A percentile compares a stretch with the other conserved stretches of the same genome.
These are phyloP conservation scores for Trichoderma arundinaceum DNA, from an alignment of 2,329 filamentous ascomycete species.

Conservation along the genomic window DNA sequence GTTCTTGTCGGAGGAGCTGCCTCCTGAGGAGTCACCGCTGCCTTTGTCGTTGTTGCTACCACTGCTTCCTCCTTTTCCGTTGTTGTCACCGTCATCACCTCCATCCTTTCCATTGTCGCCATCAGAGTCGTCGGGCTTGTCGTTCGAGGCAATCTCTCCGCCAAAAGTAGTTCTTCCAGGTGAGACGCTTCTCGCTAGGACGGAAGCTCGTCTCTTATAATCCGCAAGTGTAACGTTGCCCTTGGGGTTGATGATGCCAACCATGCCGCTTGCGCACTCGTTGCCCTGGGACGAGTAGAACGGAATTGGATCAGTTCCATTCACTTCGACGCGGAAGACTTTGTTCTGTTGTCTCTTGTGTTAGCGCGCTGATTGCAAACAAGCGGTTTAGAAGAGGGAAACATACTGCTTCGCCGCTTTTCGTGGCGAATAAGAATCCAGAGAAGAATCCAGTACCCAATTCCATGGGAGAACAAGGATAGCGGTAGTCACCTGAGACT, in stretches of 20 bases:
- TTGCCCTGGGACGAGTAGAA: constrained; percentile 50
- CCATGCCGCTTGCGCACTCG: constrained; percentile 48
- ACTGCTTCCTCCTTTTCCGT: not conserved
- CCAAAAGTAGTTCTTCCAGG: constrained; percentile 40
- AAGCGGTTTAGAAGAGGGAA: not conserved
- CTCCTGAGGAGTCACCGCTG: not conserved
- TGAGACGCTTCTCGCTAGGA: constrained; percentile 39
- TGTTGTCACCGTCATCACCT: not conserved
- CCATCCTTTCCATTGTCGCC: not conserved
- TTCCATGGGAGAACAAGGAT: constrained; percentile 45
- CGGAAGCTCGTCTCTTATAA: constrained; percentile 42
- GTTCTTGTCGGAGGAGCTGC: not conserved
- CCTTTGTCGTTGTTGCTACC: constrained; percentile 18
- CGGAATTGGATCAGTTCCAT: constrained; percentile 43
- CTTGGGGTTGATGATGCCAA: constrained; percentile 48
- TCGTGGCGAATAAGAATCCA: constrained; percentile 41
- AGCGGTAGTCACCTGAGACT: constrained; percentile 44
- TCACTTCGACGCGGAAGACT: constrained; percentile 45
- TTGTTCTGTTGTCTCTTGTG: constrained; percentile 38
- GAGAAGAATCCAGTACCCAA: constrained; percentile 48
- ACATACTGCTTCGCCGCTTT: constrained; percentile 42
- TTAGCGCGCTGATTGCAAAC: not conserved
- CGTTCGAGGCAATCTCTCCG: constrained; percentile 39
- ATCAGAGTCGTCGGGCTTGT: not conserved
- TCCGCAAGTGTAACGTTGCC: constrained; percentile 41